Evolutionary conservation across 108 stramenopile species (phyloP), one percentile per base, ranked within the genome.

Genomic region (Skeletonema tropicum): DNA sequence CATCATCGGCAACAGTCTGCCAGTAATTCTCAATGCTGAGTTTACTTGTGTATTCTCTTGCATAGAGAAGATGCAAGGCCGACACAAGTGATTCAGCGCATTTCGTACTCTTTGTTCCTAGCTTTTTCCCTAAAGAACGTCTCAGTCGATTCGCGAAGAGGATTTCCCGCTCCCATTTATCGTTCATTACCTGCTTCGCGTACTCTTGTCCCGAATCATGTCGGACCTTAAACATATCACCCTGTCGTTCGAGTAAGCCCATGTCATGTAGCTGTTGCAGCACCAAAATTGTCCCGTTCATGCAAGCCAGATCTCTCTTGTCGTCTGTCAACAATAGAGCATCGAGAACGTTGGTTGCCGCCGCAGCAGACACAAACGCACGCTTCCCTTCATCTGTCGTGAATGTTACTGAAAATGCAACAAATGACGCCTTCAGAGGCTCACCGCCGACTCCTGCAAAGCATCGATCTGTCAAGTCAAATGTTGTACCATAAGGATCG

Each of bases 381-480:
- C 48, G 48, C 48, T 48, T 48, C 5, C 48, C n/a, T 48, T 48
- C 48, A 48, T 48, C 19, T 17, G 48, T 48, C 6, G 48, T 48
- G 17, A 48, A 48, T n/a, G 6, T 19, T 5, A 19, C 48, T 48
- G 48, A n/a, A 48, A 48, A 48, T 48, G 48, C 48, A 48, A 48
- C 48, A 6, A 48, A 48, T 5, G 48, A 48, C 17, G 17, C 48
- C 19, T 48, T 48, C 17, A 48, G 17, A n/a, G 48, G 3, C 17
- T 48, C 48, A 2, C 48, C 48, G 10, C 5, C 6, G 10, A 5
- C 3, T 19, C 48, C 48, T 48, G 17, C 48, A 48, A 48, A 48
- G 17, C 48, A 48, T 48, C 48, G 15, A 48, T 48, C 48, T 6
- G n/a, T 48, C 48, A 48, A 48, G 48, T 48, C 48, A 48, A 48